Percentiles rank a stretch among this genome's conserved stretches.
Conservation (phyloP, 176 grass and related monocot genomes). For the Bothriochloa decipiens region DNA sequence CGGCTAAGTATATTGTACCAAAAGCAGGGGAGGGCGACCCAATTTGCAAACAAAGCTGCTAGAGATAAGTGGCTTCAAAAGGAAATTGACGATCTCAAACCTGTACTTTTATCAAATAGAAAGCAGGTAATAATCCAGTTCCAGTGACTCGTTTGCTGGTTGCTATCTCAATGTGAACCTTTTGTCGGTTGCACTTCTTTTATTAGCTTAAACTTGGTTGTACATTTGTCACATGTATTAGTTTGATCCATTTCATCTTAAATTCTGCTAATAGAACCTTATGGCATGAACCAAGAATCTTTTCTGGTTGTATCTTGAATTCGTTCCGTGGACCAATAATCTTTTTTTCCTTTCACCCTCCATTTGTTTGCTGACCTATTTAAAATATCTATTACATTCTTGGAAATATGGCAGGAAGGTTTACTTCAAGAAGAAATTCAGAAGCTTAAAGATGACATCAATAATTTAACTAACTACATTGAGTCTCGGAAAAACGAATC, state of each 20-base stretch:
- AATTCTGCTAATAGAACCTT: not conserved
- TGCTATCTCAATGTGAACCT: slow-evolving; percentile 22
- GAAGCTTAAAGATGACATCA: slow-evolving; percentile 80
- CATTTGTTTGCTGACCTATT: not conserved
- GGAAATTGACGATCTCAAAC: slow-evolving; percentile 94
- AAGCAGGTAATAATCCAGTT: slow-evolving; percentile 70
- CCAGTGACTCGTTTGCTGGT: slow-evolving; percentile 23
- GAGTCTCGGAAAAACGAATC: slow-evolving; percentile 69
- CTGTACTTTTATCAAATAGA: slow-evolving; percentile 82
- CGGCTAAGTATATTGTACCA: slow-evolving; percentile 96
- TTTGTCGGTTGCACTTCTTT: slow-evolving; percentile 18
- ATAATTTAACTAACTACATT: slow-evolving; percentile 61
- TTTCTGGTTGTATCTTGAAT: not conserved
- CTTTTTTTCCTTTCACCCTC: not conserved
- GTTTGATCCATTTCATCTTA: slow-evolving; percentile 38
- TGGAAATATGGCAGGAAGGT: slow-evolving; percentile 62
- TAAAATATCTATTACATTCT: slow-evolving; percentile 34
- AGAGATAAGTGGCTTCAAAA: slow-evolving; percentile 95
- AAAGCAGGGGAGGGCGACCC: slow-evolving; percentile 96
- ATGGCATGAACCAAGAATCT: slow-evolving; percentile 1
- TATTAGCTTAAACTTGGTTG: not conserved
- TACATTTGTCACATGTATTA: not conserved
- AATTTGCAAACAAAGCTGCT: slow-evolving; percentile 85
- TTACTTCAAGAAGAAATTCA: slow-evolving; percentile 93
- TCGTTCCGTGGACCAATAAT: not conserved